Base-by-base conservation (phyloP, 164 flowering plant genomes). In the Vitis rotundifolia region DNA sequence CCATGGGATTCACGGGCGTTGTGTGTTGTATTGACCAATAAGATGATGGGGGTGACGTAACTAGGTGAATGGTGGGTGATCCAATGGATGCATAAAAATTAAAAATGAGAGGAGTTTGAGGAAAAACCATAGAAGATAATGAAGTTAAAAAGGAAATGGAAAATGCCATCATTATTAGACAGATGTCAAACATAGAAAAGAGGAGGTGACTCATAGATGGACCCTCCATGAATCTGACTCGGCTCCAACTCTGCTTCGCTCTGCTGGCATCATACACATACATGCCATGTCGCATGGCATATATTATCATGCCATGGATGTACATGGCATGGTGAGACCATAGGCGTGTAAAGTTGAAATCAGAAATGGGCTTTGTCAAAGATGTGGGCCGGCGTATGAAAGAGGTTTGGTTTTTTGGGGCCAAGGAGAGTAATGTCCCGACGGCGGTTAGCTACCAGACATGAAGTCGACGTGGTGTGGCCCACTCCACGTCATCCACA, bases 401-500 rank as follows among this genome's bases (percentile, higher is more conserved):
- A 64, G 44, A n/a, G 63, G 74, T 64, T 71, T 3, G 58, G 63
- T 0, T 44, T 61, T 64, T 28, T 19, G 47, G 50, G 49, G 49
- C 28, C 64, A 22, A 22, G 3, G 54, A 16, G 49, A 11, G 52
- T 18, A 44, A 28, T 67, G 15, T 49, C 0, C 56, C 47, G 13
- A 18, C 1, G 18, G 55, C 1, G 19, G 68, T 53, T 28, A 66
- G 71, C 75, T 67, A 61, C 70, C 60, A 22, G 74, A 57, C 66
- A 68, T 13, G 78, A 67, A 47, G 22, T 47, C 6, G 48, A 28
- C 14, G 26, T 3, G 63, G 63, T 49, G 62, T 71, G 71, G 49
- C 74, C 76, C 78, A 48, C 12, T 68, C 72, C 79, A 68, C 72
- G 74, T 71, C 78, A 75, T 12, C 5, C 16, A 56, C 68, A 37